Percentiles rank a stretch among this genome's conserved stretches.
phyloP scores from a whole-genome alignment of 495 filamentous ascomycete genomes.

The Penicillium lagena region DNA sequence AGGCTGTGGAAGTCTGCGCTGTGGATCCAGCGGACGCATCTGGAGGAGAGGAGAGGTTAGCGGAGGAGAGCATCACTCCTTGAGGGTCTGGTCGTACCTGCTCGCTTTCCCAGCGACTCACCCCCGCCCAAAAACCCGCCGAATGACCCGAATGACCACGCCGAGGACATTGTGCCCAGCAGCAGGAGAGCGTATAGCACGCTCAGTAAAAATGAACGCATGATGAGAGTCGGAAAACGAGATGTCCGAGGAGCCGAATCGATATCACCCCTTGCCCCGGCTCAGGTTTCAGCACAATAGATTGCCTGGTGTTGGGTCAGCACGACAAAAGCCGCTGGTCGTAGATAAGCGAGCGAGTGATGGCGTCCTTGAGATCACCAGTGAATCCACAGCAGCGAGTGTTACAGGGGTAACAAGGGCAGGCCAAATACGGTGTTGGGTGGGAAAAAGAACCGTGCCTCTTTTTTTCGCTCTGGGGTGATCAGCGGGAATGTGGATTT shows the following conservation, averaged over 20 bases:
- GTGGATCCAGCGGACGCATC: slow-evolving; percentile 16
- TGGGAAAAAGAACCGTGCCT: too few species aligned
- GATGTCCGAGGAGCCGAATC: neutral
- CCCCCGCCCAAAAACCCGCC: slow-evolving; percentile 19
- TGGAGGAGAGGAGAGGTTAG: neutral
- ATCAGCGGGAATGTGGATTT: too few species aligned
- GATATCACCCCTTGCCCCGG: neutral
- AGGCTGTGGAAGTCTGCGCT: slow-evolving; percentile 11
- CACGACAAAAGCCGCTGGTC: too few species aligned
- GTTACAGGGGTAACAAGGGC: too few species aligned
- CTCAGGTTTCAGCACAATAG: neutral
- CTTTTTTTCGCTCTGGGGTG: too few species aligned
- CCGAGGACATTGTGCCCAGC: slow-evolving; percentile 38
- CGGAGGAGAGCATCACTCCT: neutral
- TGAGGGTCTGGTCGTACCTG: slow-evolving; percentile 15
- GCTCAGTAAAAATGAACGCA: slow-evolving; percentile 29
- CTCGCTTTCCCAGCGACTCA: slow-evolving; percentile 24
- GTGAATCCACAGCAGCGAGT: too few species aligned
- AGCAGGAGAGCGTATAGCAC: slow-evolving; percentile 36
- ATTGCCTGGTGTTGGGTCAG: neutral
- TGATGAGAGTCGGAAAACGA: slow-evolving; percentile 11
- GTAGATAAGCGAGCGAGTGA: too few species aligned
- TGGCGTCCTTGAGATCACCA: too few species aligned
- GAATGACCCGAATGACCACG: slow-evolving; percentile 41
- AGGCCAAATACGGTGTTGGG: too few species aligned